Conservation (phyloP, 176 grass and related monocot species). For the Phoenix roebelenii region DNA sequence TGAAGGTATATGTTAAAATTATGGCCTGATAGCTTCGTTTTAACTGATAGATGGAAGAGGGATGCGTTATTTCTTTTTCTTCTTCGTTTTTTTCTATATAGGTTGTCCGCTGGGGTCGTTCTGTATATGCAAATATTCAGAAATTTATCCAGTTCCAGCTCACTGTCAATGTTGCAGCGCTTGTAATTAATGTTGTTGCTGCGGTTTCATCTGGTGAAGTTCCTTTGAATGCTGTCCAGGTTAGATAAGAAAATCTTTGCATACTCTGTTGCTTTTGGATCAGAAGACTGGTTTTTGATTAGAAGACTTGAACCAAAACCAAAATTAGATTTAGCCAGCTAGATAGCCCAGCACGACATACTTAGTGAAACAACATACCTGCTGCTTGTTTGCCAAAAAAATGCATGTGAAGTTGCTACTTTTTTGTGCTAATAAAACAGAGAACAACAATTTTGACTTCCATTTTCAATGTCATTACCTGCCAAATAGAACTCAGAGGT, state of each 20-base stretch:
- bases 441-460: too few species aligned
- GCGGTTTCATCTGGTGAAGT: slow-evolving; percentile 78
- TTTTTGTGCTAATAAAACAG: too few species aligned
- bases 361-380: too few species aligned
- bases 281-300: not conserved
- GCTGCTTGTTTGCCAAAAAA: too few species aligned
- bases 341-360: too few species aligned
- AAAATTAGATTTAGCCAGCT: too few species aligned
- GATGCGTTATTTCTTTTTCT: slow-evolving; percentile 16
- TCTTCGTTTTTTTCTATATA: slow-evolving; percentile 13
- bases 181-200: slow-evolving; percentile 87
- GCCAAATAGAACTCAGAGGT: too few species aligned
- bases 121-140: slow-evolving; percentile 92
- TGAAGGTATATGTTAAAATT: slow-evolving; percentile 40
- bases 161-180: slow-evolving; percentile 81
- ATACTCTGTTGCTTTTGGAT: not conserved
- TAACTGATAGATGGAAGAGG: too few species aligned
- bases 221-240: slow-evolving; percentile 95
- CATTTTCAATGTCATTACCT: too few species aligned
- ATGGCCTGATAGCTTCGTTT: too few species aligned
- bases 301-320: too few species aligned
- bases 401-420: too few species aligned
- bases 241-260: slow-evolving; percentile 22
- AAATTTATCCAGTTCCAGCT: slow-evolving; percentile 99
- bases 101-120: slow-evolving; percentile 95